phyloP scores from a whole-genome alignment of 805 yeast species.

The Isabelozyma heimii region DNA sequence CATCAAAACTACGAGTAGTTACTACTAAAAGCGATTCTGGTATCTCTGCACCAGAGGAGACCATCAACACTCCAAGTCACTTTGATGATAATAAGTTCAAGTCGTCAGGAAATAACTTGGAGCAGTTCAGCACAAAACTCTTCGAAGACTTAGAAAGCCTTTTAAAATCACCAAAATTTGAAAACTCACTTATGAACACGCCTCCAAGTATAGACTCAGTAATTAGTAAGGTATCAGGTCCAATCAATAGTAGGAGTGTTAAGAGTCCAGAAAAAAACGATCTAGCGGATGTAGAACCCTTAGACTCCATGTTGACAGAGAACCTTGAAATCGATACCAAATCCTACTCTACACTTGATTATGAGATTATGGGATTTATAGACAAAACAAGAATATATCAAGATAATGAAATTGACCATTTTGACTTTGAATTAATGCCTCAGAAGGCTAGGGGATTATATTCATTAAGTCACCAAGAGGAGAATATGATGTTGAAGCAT shows the following conservation, averaged over 20 bases:
- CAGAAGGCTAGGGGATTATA: slow-evolving; percentile 3
- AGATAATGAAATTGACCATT: not conserved
- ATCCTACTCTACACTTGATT: slow-evolving; percentile 2
- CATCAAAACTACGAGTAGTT: no score
- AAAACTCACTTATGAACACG: not conserved
- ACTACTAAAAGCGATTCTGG: no score
- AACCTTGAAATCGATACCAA: not conserved
- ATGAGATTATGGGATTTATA: slow-evolving; percentile 14
- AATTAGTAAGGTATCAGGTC: not conserved
- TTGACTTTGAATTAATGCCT: not conserved
- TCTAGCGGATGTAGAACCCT: not conserved
- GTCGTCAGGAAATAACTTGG: slow-evolving; percentile 14
- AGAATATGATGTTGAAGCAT: slow-evolving; percentile 53
- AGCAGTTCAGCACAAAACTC: slow-evolving; percentile 19
- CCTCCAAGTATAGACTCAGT: not conserved
- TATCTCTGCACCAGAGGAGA: not conserved
- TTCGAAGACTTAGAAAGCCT: slow-evolving; percentile 23
- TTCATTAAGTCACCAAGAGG: slow-evolving; percentile 41
- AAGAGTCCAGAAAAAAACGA: not conserved
- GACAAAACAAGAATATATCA: slow-evolving; percentile 9
- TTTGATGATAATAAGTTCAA: not conserved
- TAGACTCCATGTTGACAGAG: not conserved
- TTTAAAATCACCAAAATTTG: slow-evolving; percentile 8
- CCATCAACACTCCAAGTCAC: not conserved
- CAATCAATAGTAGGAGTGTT: not conserved